Percentiles rank a stretch among this genome's conserved stretches.
Evolutionary conservation across 345 rosid species (phyloP).

Genomic region (Gossypium stocksii): DNA sequence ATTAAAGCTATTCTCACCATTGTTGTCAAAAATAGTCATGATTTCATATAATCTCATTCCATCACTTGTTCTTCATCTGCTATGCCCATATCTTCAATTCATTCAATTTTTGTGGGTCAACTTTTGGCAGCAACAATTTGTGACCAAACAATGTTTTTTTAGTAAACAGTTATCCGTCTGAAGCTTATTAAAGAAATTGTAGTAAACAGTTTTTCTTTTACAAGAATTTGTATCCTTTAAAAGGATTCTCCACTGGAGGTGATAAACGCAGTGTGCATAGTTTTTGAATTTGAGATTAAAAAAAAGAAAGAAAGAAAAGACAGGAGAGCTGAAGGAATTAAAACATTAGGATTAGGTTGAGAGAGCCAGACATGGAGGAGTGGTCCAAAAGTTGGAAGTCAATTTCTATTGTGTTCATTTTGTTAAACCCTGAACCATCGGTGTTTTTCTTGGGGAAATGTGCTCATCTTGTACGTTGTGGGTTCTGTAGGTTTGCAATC

Average conservation of each 20-base stretch:
- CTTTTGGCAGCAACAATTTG: neutral
- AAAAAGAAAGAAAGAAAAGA: neutral
- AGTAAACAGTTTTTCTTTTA: neutral
- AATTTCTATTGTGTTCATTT: slow-evolving; percentile 5
- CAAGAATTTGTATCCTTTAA: slow-evolving; percentile 4
- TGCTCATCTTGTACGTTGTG: too few species aligned
- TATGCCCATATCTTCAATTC: neutral
- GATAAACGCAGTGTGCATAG: neutral
- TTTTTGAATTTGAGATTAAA: neutral
- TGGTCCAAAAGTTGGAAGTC: neutral
- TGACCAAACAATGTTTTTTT: neutral
- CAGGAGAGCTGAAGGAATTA: neutral
- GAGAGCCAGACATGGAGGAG: neutral
- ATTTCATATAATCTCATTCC: neutral
- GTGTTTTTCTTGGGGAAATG: neutral
- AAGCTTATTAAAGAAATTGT: neutral
- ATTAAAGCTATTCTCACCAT: neutral
- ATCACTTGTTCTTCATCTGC: neutral
- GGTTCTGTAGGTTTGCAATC: neutral
- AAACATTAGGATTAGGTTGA: neutral
- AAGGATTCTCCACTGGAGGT: neutral
- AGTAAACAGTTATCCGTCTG: neutral
- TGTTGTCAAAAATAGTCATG: neutral
- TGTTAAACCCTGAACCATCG: neutral
- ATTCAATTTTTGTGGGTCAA: neutral